Conservation (phyloP, 345 rosid species). For the Mangifera indica region DNA sequence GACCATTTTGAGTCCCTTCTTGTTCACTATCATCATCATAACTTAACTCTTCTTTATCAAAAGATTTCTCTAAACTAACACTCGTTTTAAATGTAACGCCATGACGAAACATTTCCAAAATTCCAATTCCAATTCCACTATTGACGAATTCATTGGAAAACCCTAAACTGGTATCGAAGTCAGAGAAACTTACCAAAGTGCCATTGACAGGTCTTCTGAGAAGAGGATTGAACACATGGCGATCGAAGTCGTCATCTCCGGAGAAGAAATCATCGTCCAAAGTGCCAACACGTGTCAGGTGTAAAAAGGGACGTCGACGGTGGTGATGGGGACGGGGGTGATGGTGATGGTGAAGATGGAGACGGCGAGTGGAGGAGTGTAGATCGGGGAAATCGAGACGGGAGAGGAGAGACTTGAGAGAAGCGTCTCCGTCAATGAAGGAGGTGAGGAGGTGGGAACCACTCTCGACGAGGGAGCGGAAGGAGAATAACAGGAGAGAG, state of each 20-base stretch:
- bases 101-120: conserved; percentile 51
- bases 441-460: conserved; percentile 62
- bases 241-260: conserved; percentile 56
- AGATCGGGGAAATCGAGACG: conserved; percentile 62
- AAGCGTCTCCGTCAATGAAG: conserved; percentile 82
- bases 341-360: conserved; percentile 15
- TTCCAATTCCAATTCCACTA: conserved; percentile 47
- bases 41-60: conserved; percentile 3
- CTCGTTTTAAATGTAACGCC: conserved; percentile 49
- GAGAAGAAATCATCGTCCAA: conserved; percentile 86
- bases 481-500: conserved; percentile 71
- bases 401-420: conserved; percentile 77
- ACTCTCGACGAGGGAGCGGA: conserved; percentile 74
- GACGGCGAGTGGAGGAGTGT: conserved; percentile 30
- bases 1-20: conserved; percentile 21
- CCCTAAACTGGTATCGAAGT: conserved; percentile 54
- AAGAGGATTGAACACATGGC: conserved; percentile 37
- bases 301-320: conserved; percentile 74
- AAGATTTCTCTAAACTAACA: conserved; percentile 8
- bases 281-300: conserved; percentile 78
- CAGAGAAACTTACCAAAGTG: conserved; percentile 51
- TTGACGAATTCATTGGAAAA: conserved; percentile 50
- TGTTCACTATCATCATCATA: conserved; percentile 21
- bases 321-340: conserved; percentile 18
- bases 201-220: conserved; percentile 41